Evolutionary conservation across 345 rosid species (phyloP).

Genomic region (Rhizophora mangle): DNA sequence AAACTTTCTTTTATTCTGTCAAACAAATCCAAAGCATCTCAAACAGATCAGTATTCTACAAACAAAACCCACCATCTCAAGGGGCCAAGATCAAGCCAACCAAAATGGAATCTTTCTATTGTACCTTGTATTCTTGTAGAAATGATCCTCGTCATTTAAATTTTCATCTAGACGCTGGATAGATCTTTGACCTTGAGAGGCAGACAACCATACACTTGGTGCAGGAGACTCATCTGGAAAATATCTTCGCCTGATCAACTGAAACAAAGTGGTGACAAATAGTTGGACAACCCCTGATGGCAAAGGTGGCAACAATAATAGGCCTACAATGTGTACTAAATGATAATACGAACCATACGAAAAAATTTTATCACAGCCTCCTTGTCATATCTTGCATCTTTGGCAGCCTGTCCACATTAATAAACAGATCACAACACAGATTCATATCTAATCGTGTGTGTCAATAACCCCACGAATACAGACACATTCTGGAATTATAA

Average conservation of each 20-base stretch:
- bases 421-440: constrained; percentile 7
- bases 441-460: background rate
- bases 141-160: constrained; percentile 61
- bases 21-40: background rate
- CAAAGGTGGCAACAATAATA: background rate
- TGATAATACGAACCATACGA: constrained; percentile 53
- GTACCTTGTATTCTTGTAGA: constrained; percentile 59
- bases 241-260: constrained; percentile 95
- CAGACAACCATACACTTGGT: constrained; percentile 75
- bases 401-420: constrained; percentile 70
- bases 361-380: constrained; percentile 85
- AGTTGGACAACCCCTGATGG: constrained; percentile 8
- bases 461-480: background rate
- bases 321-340: background rate
- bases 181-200: constrained; percentile 52
- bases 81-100: background rate
- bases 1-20: background rate
- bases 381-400: constrained; percentile 92
- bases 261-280: constrained; percentile 17
- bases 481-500: no score
- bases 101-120: background rate
- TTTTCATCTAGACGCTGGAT: constrained; percentile 71
- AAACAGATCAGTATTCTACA: background rate
- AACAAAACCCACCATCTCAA: background rate
- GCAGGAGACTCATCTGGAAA: constrained; percentile 79